Conservation (phyloP, 768 basidiomycete species). For the Boletus coccyginus region DNA sequence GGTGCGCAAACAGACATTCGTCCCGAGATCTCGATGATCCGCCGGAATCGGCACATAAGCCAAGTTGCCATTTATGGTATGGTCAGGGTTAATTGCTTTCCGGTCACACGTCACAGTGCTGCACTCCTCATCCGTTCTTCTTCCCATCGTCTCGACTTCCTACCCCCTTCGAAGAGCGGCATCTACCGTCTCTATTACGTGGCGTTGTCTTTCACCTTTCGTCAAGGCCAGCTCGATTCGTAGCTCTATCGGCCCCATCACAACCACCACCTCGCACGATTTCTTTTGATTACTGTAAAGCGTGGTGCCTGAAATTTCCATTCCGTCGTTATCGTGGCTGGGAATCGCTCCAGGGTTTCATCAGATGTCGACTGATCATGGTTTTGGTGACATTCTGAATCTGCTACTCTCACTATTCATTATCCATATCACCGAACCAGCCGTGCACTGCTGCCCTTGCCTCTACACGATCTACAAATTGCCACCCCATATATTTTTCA, state of each 20-base stretch:
- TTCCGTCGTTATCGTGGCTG: neutral
- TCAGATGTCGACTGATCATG: too few species aligned
- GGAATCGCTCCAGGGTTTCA: neutral
- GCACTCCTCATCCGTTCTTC: neutral
- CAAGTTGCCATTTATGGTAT: neutral
- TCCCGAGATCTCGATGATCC: slow-evolving; percentile 24
- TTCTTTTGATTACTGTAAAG: neutral
- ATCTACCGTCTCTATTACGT: neutral
- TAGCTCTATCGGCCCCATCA: neutral
- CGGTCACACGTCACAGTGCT: slow-evolving; percentile 17
- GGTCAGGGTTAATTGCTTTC: slow-evolving; percentile 17
- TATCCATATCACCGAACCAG: neutral
- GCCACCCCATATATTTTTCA: neutral
- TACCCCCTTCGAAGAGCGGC: neutral
- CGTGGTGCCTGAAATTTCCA: neutral
- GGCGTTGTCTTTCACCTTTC: neutral
- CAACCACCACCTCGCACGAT: neutral
- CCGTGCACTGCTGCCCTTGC: too few species aligned
- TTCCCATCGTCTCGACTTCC: neutral
- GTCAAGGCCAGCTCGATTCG: neutral
- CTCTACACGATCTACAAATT: neutral
- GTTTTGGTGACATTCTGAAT: neutral
- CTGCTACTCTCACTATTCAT: neutral
- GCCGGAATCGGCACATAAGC: slow-evolving; percentile 9
- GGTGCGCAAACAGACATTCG: neutral